These are phyloP conservation scores for Phlebiopsis gigantea DNA, from an alignment of 768 basidiomycete species.

Conservation along the genomic window DNA sequence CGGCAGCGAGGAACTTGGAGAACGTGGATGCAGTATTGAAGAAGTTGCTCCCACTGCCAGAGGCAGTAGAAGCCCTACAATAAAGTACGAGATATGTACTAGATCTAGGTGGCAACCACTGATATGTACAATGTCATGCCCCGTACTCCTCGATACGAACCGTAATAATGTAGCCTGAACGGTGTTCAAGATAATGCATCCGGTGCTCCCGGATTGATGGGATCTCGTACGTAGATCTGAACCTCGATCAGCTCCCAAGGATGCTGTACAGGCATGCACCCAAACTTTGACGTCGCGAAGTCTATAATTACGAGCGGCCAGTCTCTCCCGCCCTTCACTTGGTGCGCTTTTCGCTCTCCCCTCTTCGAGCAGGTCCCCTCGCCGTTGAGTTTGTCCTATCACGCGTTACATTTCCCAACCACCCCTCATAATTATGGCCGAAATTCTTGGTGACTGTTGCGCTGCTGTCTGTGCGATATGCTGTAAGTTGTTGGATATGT, in stretches of 20 bases:
- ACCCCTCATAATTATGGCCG: constrained; percentile 5
- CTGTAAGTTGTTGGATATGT: constrained; percentile 2
- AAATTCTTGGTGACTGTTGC: neutral
- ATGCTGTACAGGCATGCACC: neutral
- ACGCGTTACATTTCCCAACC: neutral
- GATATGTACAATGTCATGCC: too few relatives aligned
- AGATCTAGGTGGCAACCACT: too few relatives aligned
- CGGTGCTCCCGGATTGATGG: too few relatives aligned
- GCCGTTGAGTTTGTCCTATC: neutral
- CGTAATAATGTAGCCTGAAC: too few relatives aligned
- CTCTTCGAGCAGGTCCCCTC: neutral
- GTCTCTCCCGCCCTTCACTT: neutral
- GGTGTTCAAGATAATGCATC: too few relatives aligned
- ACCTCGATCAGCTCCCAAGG: neutral
- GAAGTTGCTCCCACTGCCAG: neutral
- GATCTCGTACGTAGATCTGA: too few relatives aligned
- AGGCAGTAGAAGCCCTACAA: too few relatives aligned
- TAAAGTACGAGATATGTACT: too few relatives aligned
- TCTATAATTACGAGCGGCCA: neutral
- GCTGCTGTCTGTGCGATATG: constrained; percentile 6
- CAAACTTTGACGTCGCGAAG: neutral
- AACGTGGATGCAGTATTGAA: neutral
- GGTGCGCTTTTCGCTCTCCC: neutral
- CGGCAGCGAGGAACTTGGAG: neutral
- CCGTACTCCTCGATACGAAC: too few relatives aligned